Conservation (phyloP, 2,329 filamentous ascomycete genomes). For the Aspergillus novofumigatus region DNA sequence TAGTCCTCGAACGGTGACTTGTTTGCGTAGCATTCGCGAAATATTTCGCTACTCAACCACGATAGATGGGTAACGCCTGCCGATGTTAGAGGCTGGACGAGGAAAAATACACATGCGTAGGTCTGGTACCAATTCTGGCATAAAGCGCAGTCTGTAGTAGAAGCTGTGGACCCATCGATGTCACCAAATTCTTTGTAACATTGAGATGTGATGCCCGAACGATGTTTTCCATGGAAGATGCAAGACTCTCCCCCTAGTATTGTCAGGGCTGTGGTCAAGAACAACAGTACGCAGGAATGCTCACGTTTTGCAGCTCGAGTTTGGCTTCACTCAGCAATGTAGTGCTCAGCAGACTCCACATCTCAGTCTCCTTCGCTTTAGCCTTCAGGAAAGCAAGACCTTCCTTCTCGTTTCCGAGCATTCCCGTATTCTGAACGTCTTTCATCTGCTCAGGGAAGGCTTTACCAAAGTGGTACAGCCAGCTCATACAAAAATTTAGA, state of each 20-base stretch:
- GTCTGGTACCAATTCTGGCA: constrained; percentile 64
- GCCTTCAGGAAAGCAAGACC: constrained; percentile 77
- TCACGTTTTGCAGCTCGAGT: constrained; percentile 67
- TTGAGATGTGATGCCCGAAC: constrained; percentile 79
- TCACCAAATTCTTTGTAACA: constrained; percentile 68
- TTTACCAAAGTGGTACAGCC: constrained; percentile 92
- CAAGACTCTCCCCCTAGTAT: constrained; percentile 52
- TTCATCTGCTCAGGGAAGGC: constrained; percentile 72
- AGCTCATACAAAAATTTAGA: constrained; percentile 91
- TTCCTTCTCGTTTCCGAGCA: constrained; percentile 75
- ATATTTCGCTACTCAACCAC: constrained; percentile 63
- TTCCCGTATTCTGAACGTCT: constrained; percentile 65
- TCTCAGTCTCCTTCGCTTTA: constrained; percentile 79
- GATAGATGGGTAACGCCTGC: constrained; percentile 52
- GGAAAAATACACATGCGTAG: not conserved
- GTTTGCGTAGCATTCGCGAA: constrained; percentile 67
- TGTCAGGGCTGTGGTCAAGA: constrained; percentile 13
- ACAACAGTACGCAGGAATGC: constrained; percentile 23
- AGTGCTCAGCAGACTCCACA: constrained; percentile 80
- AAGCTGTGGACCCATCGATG: constrained; percentile 69
- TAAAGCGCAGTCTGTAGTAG: constrained; percentile 70
- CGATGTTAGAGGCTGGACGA: constrained; percentile 11
- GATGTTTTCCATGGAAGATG: constrained; percentile 68
- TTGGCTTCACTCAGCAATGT: constrained; percentile 83
- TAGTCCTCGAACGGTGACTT: constrained; percentile 69